Evolutionary conservation across 257 asterid genomes (phyloP).

Genomic region (Fraxinus excelsior): DNA sequence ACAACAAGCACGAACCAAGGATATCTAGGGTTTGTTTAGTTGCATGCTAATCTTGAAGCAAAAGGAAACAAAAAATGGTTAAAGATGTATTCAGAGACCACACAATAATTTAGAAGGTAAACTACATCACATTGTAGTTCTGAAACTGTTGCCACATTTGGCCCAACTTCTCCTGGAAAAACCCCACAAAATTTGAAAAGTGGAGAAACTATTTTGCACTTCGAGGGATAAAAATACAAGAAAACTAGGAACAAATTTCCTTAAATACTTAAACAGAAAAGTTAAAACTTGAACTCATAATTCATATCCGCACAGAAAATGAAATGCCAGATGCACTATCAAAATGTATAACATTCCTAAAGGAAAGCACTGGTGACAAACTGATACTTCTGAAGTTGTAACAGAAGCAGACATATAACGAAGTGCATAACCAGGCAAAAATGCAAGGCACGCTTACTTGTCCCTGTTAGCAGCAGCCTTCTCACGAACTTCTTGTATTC

Average conservation of each 20-base stretch:
- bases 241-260: too few species aligned
- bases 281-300: too few species aligned
- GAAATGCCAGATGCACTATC: too few species aligned
- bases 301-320: too few species aligned
- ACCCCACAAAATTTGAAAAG: not conserved
- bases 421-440: slow-evolving; percentile 17
- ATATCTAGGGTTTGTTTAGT: not conserved
- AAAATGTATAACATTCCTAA: too few species aligned
- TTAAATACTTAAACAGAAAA: too few species aligned
- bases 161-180: not conserved
- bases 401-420: slow-evolving; percentile 15
- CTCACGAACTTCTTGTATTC: slow-evolving; percentile 87
- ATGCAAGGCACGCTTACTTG: slow-evolving; percentile 56
- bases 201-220: too few species aligned
- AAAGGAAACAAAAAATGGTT: not conserved
- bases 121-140: not conserved
- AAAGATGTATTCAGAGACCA: not conserved
- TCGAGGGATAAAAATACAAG: too few species aligned
- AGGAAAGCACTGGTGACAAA: not conserved
- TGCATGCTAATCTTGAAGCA: not conserved
- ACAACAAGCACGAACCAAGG: not conserved
- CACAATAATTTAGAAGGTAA: not conserved
- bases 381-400: slow-evolving; percentile 8
- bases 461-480: slow-evolving; percentile 93
- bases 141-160: not conserved